Base-by-base conservation (phyloP, 139 green algal genomes). In the Coelastrella sp. region DNA sequence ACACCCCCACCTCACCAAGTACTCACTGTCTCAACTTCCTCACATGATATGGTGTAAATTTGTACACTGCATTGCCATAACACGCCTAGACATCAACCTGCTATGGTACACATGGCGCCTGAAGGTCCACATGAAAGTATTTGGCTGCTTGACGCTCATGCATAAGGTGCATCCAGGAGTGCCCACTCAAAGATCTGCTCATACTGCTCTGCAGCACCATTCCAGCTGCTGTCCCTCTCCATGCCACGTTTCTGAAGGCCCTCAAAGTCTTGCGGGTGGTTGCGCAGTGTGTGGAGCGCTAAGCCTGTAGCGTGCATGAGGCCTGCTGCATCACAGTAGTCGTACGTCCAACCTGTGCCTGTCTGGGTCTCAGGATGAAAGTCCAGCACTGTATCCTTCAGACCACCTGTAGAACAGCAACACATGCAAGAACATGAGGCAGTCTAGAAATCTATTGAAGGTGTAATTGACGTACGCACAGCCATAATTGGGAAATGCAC, bases 131-230 rank as follows among this genome's bases (percentile, higher is more conserved):
- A 49, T 49, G 35, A 49, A 49, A 49, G 35, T 3, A 49, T 3
- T 3, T 49, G 35, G 3, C 35, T 49, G 35, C 35, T 49, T 49
- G 35, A 49, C 35, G 63, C 63, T 88, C 66, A 89, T 8, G 87
- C 87, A 66, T 93, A 94, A 27, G 92, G 87, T 78, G 80, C 24
- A 20, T 94, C 92, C 35, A 91, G 73, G 7, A 90, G 4, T 3
- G 92, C 87, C 92, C 92, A 94, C 24, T 78, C 89, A 68, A 94
- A 91, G 72, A 94, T 93, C 89, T 97, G 93, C 92, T 99, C 97
- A 82, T 98, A 99, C 90, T 97, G 90, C 85, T 94, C 74, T 9
- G 97, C 97, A 10, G 96, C 95, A 17, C 92, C 84, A 73, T 97
- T 92, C 97, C 97, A 98, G 25, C 90, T 96, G 72, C 93, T 89